Evolutionary conservation across 306 rosid species (phyloP).

Genomic region (Acacia crassicarpa): DNA sequence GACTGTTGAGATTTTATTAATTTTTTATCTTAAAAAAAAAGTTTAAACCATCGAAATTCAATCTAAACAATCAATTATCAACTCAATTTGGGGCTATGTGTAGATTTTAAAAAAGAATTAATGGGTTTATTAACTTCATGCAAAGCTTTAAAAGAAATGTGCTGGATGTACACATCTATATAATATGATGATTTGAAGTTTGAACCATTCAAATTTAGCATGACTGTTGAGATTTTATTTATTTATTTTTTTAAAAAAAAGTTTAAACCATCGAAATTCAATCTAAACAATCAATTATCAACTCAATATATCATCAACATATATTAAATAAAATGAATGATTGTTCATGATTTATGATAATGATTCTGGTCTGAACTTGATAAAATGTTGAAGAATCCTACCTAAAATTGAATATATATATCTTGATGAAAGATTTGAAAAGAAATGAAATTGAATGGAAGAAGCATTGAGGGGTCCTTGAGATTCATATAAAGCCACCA

Average conservation of each 20-base stretch:
- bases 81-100: slow-evolving; percentile 38
- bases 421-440: background rate
- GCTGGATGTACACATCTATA: background rate
- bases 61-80: background rate
- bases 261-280: background rate
- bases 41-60: background rate
- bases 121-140: background rate
- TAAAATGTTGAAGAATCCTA: background rate
- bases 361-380: background rate
- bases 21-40: background rate
- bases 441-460: background rate
- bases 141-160: background rate
- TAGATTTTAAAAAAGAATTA: slow-evolving; percentile 16
- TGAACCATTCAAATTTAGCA: background rate
- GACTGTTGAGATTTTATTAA: background rate
- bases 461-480: slow-evolving; percentile 30
- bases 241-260: background rate
- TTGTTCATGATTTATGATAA: background rate
- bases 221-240: background rate
- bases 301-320: background rate
- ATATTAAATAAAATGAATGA: too few relatives aligned
- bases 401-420: too few relatives aligned
- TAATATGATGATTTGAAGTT: background rate
- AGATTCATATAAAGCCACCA: slow-evolving; percentile 41
- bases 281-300: background rate